Conservation (phyloP, 331 rosid genomes). For the Cydonia oblonga region DNA sequence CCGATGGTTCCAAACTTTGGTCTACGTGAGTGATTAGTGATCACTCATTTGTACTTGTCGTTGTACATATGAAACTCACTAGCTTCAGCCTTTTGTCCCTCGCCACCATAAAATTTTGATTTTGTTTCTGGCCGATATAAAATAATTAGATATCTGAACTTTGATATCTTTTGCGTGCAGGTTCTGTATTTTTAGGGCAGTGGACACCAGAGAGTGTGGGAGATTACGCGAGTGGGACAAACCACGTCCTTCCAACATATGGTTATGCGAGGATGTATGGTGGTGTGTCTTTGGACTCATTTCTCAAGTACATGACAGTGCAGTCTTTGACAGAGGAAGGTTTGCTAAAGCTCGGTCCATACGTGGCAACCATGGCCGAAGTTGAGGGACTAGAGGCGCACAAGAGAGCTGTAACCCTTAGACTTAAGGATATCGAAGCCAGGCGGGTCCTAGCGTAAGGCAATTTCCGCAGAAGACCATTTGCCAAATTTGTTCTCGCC, state of each 20-base stretch:
- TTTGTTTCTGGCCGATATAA: background rate
- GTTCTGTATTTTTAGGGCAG: conserved; percentile 80
- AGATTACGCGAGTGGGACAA: conserved; percentile 96
- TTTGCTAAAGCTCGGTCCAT: conserved; percentile 69
- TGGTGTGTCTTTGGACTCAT: conserved; percentile 85
- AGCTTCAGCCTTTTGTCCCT: background rate
- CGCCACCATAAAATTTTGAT: background rate
- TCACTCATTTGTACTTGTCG: background rate
- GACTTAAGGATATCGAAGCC: conserved; percentile 87
- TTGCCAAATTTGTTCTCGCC: background rate
- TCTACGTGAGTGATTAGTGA: background rate
- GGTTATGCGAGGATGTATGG: conserved; percentile 96
- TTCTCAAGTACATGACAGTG: conserved; percentile 81
- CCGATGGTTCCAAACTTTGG: background rate
- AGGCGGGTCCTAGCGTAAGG: conserved; percentile 31
- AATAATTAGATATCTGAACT: background rate
- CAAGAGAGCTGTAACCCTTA: conserved; percentile 86
- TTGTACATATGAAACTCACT: background rate
- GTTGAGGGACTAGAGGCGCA: conserved; percentile 98
- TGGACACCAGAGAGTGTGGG: conserved; percentile 99
- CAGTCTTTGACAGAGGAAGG: conserved; percentile 94
- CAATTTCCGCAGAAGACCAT: background rate
- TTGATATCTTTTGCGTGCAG: conserved; percentile 23
- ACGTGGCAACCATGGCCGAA: conserved; percentile 84
- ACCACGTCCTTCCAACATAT: conserved; percentile 94